phyloP scores from a whole-genome alignment of 2,329 filamentous ascomycete genomes.

The Colletotrichum incanum region DNA sequence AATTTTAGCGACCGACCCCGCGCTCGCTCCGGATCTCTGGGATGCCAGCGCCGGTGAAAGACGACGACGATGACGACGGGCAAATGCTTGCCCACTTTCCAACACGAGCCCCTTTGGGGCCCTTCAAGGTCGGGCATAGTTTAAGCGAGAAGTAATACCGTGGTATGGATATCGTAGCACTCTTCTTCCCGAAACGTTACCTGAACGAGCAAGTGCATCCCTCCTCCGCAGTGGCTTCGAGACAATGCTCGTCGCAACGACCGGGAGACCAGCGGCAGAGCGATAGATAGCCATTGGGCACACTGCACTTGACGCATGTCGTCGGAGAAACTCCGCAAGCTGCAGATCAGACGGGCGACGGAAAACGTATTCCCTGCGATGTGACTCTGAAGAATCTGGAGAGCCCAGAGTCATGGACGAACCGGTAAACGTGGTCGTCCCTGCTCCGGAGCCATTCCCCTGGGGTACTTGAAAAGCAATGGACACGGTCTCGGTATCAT shows the following conservation, averaged over 20 bases:
- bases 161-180: too few species aligned
- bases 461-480: background rate
- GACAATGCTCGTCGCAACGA: constrained; percentile 30
- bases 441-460: too few species aligned
- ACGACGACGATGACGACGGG: background rate
- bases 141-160: background rate
- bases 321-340: constrained; percentile 39
- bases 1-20: constrained; percentile 25
- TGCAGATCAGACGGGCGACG: constrained; percentile 25
- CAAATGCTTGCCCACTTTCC: background rate
- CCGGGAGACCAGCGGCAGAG: background rate
- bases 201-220: background rate
- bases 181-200: background rate
- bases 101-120: background rate
- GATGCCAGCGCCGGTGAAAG: background rate
- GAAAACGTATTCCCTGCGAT: background rate
- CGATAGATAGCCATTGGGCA: background rate
- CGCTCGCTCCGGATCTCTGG: constrained; percentile 24
- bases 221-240: background rate
- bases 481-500: background rate
- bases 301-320: background rate
- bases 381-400: background rate
- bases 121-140: background rate
- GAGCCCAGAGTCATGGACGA: constrained; percentile 7
- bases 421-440: constrained; percentile 1